Evolutionary conservation across 78 protist species (phyloP).

Genomic region (Emiliania huxleyi): DNA sequence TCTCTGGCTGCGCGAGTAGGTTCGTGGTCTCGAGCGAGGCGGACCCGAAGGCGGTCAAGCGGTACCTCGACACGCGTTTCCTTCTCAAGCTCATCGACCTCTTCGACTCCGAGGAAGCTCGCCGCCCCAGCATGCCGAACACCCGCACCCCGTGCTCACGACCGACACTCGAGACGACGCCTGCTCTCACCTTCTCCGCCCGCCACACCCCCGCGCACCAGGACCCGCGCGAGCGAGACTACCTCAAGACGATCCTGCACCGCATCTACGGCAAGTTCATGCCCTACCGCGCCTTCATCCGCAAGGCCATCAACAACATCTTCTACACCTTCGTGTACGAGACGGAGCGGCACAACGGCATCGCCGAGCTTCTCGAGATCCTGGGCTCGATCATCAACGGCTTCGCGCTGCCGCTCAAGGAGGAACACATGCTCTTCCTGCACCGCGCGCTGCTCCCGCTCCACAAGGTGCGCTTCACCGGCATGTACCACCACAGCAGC

Average conservation of each 20-base stretch:
- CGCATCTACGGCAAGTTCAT: constrained; percentile 87
- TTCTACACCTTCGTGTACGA: constrained; percentile 81
- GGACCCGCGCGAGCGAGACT: constrained; percentile 96
- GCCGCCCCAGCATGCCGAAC: background rate
- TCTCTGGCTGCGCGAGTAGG: too few species aligned
- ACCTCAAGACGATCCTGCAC: constrained; percentile 92
- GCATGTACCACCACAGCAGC: constrained; percentile 75
- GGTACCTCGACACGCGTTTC: constrained; percentile 71
- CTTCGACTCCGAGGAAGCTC: constrained; percentile 79
- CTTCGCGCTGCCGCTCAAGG: constrained; percentile 93
- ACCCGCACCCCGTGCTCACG: background rate
- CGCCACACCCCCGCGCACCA: too few species aligned
- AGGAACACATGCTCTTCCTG: constrained; percentile 87
- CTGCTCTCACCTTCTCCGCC: too few species aligned
- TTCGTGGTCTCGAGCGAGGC: constrained; percentile 81
- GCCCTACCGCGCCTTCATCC: constrained; percentile 77
- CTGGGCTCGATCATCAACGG: constrained; percentile 90
- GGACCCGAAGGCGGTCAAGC: constrained; percentile 74
- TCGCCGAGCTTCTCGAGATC: constrained; percentile 88
- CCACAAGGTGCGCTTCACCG: constrained; percentile 61
- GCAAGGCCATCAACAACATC: constrained; percentile 76
- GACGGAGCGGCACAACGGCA: constrained; percentile 81
- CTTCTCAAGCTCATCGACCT: constrained; percentile 77
- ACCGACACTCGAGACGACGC: too few species aligned
- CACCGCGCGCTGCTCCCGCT: constrained; percentile 76